These are phyloP conservation scores for Suhomyces maxii DNA, from an alignment of 1,139 yeast species.

Conservation along the genomic window DNA sequence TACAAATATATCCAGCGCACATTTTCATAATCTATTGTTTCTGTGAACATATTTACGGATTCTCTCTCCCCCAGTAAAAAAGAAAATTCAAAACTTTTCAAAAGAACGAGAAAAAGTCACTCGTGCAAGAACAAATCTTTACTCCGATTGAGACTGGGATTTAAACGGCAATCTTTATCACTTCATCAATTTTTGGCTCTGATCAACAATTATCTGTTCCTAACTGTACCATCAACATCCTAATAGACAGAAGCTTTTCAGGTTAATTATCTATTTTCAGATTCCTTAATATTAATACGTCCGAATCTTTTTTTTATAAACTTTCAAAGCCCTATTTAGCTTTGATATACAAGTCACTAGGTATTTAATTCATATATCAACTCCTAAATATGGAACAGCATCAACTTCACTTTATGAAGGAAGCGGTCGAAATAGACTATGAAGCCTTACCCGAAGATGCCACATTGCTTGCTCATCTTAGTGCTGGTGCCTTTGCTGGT, in stretches of 20 bases:
- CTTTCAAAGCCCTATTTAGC: neutral
- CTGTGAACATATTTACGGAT: neutral
- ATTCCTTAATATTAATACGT: too few relatives aligned
- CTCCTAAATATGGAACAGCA: conserved; percentile 16
- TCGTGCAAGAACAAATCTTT: neutral
- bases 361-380: neutral
- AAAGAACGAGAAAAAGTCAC: conserved; percentile 2
- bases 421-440: conserved; percentile 66
- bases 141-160: neutral
- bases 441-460: conserved; percentile 92
- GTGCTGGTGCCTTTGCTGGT: conserved; percentile 97
- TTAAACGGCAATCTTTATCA: neutral
- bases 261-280: too few relatives aligned
- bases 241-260: too few relatives aligned
- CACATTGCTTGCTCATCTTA: conserved; percentile 74
- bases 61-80: neutral
- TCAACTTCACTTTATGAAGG: conserved; percentile 20
- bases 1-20: too few relatives aligned
- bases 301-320: too few relatives aligned
- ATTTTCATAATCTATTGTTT: neutral
- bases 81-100: conserved; percentile 5
- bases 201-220: neutral
- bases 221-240: neutral
- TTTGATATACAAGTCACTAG: neutral
- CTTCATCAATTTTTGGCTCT: neutral